Evolutionary conservation across 2,329 filamentous ascomycete genomes (phyloP), one percentile per base, ranked within the genome.

Genomic region (Pseudocercospora vitis): DNA sequence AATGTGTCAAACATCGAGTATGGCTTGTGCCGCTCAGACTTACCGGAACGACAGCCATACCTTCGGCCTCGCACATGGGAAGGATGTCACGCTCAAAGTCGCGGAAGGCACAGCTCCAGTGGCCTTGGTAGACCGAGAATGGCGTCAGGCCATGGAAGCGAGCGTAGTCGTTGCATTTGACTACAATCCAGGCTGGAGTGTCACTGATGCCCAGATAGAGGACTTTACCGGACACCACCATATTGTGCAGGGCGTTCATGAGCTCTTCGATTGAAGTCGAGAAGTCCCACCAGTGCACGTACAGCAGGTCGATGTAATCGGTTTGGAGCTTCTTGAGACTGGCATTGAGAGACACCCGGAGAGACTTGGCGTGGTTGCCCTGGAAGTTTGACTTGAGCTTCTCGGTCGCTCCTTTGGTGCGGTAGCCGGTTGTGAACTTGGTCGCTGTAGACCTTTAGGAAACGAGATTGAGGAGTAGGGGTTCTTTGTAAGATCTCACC

Each of bases 131-230:
- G 47, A 56, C 71, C 68, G 5, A 70, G 73, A 67, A 68, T 7
- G 57, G 65, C 3, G 65, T 68, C 23, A 89, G 76, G n/a, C 70
- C 71, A 58, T 89, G 81, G 58, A 82, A 78, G 35, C 84, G 80
- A 5, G 88, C 88, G 65, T 90, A 73, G 70, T 47, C 32, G 40
- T 62, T 64, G 42, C 58, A 62, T 7, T 61, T 60, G 11, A 57
- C 53, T 2, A 57, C 57, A 1, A 66, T 70, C 85, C 85, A 89
- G 7, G 86, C 86, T 0, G 86, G 86, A 0, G 82, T 83, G 61
- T 89, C 85, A 35, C 78, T 83, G 68, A 87, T 76, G 2, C 86
- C 86, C 0, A 89, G 74, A 59, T 88, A 87, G 12, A 85, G 72
- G 0, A 88, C 83, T 61, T 87, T 87, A 14, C 85, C 83, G 4